Base-by-base conservation (phyloP, 495 filamentous ascomycete species). In the Podospora tetraspora region DNA sequence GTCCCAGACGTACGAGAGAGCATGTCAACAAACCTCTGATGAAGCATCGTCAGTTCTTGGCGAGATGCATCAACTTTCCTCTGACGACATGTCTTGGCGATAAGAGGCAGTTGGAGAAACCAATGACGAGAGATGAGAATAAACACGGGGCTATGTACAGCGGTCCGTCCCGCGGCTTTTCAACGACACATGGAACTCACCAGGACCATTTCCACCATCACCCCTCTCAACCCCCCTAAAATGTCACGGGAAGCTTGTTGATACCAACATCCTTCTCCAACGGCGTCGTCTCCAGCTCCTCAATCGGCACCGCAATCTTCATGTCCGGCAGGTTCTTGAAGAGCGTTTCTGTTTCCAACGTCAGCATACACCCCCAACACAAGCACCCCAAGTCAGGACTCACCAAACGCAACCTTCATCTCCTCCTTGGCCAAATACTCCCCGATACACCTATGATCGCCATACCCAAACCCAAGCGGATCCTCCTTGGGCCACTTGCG, bases 401-500 rank as follows among this genome's bases (percentile, higher is more conserved):
- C 64, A 81, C 78, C 69, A 76, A 82, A 80, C 10, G 78, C 79
- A 62, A 76, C 74, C 32, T 61, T 72, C 37, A 83, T 66, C 64
- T 81, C 80, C 2, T 72, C 63, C 64, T 79, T 80, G 8, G 81
- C 78, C 6, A 83, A 65, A 61, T 69, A 72, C 70, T 84, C 82
- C 4, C 76, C 82, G 21, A 82, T 77, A 70, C 82, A 84, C 19
- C 79, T 73, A 69, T 84, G 82, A 8, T 70, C 62, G 11, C 82
- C 82, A 61, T 70, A 82, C 3, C 82, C 82, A 66, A 78, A 83
- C 1, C 82, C 81, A 9, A 84, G 72, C 19, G 78, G 73, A 22
- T 79, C 72, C 24, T 80, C 70, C 43, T 67, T 63, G 21, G 73
- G 71, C 70, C 75, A 75, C 69, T 73, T 71, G n/a, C 79, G 77